Base-by-base conservation (phyloP, 768 basidiomycete genomes). In the Tulasnella sp. region DNA sequence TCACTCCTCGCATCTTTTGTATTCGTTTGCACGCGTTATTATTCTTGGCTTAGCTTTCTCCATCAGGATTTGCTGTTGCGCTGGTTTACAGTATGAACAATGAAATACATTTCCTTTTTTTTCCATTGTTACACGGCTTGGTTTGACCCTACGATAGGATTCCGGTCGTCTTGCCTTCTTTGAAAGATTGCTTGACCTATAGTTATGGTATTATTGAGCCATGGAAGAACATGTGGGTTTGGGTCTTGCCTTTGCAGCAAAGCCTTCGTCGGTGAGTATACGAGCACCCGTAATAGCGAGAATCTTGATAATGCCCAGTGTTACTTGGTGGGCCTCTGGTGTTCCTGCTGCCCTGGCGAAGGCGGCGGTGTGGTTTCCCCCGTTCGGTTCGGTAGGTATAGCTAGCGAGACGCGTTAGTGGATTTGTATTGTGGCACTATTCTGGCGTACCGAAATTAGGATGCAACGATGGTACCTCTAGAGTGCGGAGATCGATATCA, bases 351-450 rank as follows among this genome's bases (percentile, higher is more conserved):
- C 71, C 17, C 76, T 68, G n/a, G 77, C 69, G 65, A 90, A 90
- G 11, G 71, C 80, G 2, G 69, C 70, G 0, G 88, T 89, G 62
- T 90, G 88, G 64, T 89, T 89, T 6, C 86, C 86, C 9, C 86
- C 87, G 61, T 80, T 74, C 0, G 70, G 66, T 19, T 79, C 72
- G 0, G 83, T 86, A 2, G 87, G 88, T 39, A 90, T 90, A 9
- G 84, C 86, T 87, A 61, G 19, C 15, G 29, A 3, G n/a, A 2
- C 1, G 43, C 4, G 43, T 45, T 17, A 23, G 43, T 3, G 17
- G n/a, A 45, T 23, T n/a, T 19, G 6, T 3, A 17, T 17, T 11
- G 11, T 19, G 11, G 49, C 19, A 34, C 6, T 50, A 25, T 45
- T 8, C 23, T 21, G n/a, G 60, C 73, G 67, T 61, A 80, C 82